A percentile compares a stretch with the other conserved stretches of the same genome.
phyloP scores from a whole-genome alignment of 345 rosid species.

The Noccaea bulbosa region DNA sequence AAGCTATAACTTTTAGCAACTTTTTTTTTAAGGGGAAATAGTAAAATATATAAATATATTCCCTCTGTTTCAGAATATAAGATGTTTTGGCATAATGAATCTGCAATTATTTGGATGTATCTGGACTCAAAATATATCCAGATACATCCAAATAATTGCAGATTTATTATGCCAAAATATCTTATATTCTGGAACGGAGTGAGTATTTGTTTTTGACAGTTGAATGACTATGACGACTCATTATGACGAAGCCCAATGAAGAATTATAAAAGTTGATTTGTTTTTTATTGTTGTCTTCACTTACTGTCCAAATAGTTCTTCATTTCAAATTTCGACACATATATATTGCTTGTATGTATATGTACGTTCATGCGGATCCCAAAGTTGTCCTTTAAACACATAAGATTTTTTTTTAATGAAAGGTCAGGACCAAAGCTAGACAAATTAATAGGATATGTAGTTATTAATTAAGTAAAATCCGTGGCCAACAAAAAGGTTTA shows the following conservation, averaged over 20 bases:
- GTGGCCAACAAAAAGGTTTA: not conserved
- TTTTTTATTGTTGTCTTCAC: constrained; percentile 45
- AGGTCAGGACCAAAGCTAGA: not conserved
- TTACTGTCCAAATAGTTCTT: constrained; percentile 40
- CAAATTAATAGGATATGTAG: not conserved
- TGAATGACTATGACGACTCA: constrained; percentile 49
- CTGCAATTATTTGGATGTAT: too few relatives aligned
- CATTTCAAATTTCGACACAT: constrained; percentile 31
- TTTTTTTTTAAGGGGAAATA: constrained; percentile 14
- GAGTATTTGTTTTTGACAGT: constrained; percentile 37
- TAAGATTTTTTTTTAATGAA: not conserved
- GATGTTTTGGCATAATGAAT: too few relatives aligned
- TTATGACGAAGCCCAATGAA: constrained; percentile 43
- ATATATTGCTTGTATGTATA: not conserved
- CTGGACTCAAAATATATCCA: too few relatives aligned
- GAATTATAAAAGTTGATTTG: constrained; percentile 41
- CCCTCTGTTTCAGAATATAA: too few relatives aligned
- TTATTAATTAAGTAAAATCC: not conserved
- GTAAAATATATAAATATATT: not conserved
- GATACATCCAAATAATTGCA: too few relatives aligned
- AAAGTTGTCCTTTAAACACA: not conserved
- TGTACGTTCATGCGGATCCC: constrained; percentile 23
- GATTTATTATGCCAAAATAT: too few relatives aligned
- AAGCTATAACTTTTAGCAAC: constrained; percentile 38
- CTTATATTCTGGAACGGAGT: too few relatives aligned